phyloP scores from a whole-genome alignment of 306 rosid species.

The Begonia peltatifolia region DNA sequence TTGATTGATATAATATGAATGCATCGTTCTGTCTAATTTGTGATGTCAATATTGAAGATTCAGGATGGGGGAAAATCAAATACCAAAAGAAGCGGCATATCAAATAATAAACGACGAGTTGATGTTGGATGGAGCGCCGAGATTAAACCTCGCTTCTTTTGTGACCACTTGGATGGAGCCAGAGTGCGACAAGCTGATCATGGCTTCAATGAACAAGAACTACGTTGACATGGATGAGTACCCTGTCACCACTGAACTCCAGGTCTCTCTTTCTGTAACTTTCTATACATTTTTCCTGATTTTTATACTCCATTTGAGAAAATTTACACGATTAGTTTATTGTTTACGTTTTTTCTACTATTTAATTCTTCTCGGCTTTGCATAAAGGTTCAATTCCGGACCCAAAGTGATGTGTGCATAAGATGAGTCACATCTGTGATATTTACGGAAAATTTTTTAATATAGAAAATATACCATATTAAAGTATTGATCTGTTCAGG shows the following conservation, averaged over 20 bases:
- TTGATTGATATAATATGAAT: neutral
- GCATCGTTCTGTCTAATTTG: neutral
- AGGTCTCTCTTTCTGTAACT: constrained; percentile 16
- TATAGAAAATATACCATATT: no score
- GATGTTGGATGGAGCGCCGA: constrained; percentile 36
- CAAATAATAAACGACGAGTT: constrained; percentile 45
- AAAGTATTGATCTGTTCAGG: no score
- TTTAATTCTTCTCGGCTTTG: no score
- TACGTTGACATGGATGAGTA: constrained; percentile 93
- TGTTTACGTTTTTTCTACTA: no score
- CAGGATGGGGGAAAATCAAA: constrained; percentile 17
- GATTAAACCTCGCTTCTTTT: constrained; percentile 44
- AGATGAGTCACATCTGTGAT: no score
- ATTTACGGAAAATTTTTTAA: no score
- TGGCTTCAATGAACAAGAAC: constrained; percentile 71
- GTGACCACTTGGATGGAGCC: constrained; percentile 69
- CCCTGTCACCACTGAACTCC: constrained; percentile 88
- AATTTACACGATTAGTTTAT: no score
- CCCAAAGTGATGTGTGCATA: no score
- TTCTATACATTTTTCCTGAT: no score
- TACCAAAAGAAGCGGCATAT: constrained; percentile 31
- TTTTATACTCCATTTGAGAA: no score
- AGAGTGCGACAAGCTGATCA: constrained; percentile 64
- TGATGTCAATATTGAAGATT: constrained; percentile 7
- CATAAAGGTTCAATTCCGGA: no score